Evolutionary conservation across 176 grass and related monocot genomes (phyloP).

Genomic region (Avena sativa): DNA sequence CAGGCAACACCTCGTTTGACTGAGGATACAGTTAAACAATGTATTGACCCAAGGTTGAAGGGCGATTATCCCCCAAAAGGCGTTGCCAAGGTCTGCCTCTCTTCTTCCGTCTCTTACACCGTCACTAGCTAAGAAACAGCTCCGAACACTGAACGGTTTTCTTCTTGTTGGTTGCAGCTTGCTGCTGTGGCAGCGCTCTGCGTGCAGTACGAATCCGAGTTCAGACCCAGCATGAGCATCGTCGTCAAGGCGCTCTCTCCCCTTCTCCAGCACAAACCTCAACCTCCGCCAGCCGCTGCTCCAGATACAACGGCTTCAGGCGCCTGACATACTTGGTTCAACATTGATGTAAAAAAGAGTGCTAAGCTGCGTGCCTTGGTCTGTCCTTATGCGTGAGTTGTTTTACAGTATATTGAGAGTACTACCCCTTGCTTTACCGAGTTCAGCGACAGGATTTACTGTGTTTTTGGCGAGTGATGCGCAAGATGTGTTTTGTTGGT

Average conservation of each 20-base stretch:
- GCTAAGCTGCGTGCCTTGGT: neutral
- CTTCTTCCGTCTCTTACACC: neutral
- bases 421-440: neutral
- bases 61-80: constrained; percentile 81
- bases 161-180: constrained; percentile 55
- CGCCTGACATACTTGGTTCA: constrained; percentile 32
- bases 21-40: constrained; percentile 87
- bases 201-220: constrained; percentile 83
- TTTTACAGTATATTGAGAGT: neutral
- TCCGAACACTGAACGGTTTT: neutral
- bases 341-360: constrained; percentile 43
- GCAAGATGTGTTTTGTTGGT: constrained; percentile 16
- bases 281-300: constrained; percentile 27
- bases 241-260: constrained; percentile 85
- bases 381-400: neutral
- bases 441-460: neutral
- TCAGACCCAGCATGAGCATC: constrained; percentile 93
- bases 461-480: constrained; percentile 5
- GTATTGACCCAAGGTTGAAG: constrained; percentile 83
- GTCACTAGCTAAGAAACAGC: neutral
- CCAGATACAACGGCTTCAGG: constrained; percentile 34
- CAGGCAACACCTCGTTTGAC: constrained; percentile 82
- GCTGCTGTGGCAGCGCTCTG: constrained; percentile 82
- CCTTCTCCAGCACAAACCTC: constrained; percentile 65
- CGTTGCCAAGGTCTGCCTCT: constrained; percentile 69